Evolutionary conservation across 2,329 filamentous ascomycete species (phyloP).

Genomic region (Ophiocordyceps polyrhachis-furcata): DNA sequence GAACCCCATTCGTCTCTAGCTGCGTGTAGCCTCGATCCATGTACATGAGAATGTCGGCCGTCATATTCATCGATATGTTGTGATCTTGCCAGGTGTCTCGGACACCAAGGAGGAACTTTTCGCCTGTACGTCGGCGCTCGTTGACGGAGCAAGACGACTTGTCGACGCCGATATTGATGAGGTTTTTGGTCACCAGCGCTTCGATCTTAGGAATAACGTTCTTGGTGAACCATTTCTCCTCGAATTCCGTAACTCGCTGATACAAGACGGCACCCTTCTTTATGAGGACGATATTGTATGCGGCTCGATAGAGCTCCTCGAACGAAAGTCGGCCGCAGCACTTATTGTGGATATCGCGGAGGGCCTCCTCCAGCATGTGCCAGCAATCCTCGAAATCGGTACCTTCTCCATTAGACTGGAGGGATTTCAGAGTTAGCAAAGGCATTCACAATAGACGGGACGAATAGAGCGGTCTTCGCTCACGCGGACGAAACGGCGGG

Average conservation of each 20-base stretch:
- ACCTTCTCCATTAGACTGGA: slow-evolving; percentile 25
- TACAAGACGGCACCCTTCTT: slow-evolving; percentile 75
- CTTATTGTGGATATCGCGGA: slow-evolving; percentile 78
- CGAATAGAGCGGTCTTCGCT: slow-evolving; percentile 7
- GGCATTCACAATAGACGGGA: not conserved
- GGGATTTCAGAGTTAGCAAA: slow-evolving; percentile 7
- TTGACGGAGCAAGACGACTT: slow-evolving; percentile 45
- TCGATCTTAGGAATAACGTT: slow-evolving; percentile 56
- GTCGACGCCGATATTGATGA: slow-evolving; percentile 42
- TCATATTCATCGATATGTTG: slow-evolving; percentile 88
- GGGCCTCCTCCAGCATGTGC: slow-evolving; percentile 55
- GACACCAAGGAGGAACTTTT: slow-evolving; percentile 61
- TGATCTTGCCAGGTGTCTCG: slow-evolving; percentile 76
- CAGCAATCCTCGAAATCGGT: slow-evolving; percentile 78
- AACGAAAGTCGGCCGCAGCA: slow-evolving; percentile 83
- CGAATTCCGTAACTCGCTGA: slow-evolving; percentile 59
- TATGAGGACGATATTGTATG: slow-evolving; percentile 83
- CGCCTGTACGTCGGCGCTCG: slow-evolving; percentile 63
- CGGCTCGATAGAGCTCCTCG: slow-evolving; percentile 83
- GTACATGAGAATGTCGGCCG: slow-evolving; percentile 92
- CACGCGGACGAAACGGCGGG: slow-evolving; percentile 23
- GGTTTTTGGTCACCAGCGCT: slow-evolving; percentile 48
- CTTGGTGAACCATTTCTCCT: slow-evolving; percentile 60
- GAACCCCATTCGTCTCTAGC: slow-evolving; percentile 45
- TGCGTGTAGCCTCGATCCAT: slow-evolving; percentile 74